Percentiles rank a stretch among this genome's conserved stretches.
phyloP scores from a whole-genome alignment of 2,329 filamentous ascomycete species.

The Ceratocystis ficicola region DNA sequence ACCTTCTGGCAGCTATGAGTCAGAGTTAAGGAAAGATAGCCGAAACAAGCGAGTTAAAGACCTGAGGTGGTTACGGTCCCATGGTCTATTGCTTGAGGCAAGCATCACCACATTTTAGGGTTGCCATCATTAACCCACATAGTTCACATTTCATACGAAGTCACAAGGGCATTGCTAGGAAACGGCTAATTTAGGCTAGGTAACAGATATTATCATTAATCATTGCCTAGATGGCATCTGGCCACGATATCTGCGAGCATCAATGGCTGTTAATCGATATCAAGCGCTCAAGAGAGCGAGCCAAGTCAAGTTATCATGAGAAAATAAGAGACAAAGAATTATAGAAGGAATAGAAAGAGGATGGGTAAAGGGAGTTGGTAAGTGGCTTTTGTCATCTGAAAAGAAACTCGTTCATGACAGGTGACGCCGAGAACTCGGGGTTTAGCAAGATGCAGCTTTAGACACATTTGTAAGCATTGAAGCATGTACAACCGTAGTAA shows the following conservation, averaged over 20 bases:
- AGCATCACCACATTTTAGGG: slow-evolving; percentile 6
- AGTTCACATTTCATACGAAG: neutral
- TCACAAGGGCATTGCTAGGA: neutral
- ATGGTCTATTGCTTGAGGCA: neutral
- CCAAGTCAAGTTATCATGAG: neutral
- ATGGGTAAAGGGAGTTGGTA: too few relatives aligned
- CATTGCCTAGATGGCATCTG: slow-evolving; percentile 6
- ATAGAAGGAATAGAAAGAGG: neutral
- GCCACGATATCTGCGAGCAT: neutral
- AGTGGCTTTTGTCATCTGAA: slow-evolving; percentile 41
- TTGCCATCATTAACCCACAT: neutral
- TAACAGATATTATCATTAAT: slow-evolving; percentile 19
- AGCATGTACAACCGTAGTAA: neutral
- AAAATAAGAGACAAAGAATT: neutral
- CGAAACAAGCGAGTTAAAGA: neutral
- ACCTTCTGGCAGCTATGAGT: neutral
- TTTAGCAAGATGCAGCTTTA: slow-evolving; percentile 77
- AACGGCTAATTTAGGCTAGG: neutral
- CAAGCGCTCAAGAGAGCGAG: neutral
- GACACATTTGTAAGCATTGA: neutral
- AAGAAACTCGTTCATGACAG: slow-evolving; percentile 80
- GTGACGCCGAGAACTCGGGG: slow-evolving; percentile 85
- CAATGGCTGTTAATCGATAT: neutral
- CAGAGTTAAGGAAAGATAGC: neutral
- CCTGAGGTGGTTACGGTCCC: neutral